Base-by-base conservation (phyloP, 495 filamentous ascomycete species). In the Tuber indicum region DNA sequence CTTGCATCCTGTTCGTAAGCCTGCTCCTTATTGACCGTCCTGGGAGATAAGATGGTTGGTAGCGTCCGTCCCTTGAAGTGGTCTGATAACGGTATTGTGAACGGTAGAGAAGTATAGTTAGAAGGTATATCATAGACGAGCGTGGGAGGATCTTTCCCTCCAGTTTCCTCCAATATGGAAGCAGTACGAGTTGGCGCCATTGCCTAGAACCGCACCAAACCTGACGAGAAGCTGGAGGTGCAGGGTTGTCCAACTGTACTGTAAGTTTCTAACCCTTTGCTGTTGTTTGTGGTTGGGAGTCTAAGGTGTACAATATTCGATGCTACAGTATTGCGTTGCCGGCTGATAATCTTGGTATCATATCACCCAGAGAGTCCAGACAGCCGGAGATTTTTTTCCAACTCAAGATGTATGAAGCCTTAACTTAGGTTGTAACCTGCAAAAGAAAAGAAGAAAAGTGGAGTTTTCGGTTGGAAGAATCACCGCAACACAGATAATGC, bases 1-100 rank as follows among this genome's bases (percentile, higher is more conserved):
- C 71, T 76, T 41, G 77, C 44, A 47, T 74, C 77, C 44, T 42
- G 21, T 23, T 71, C 42, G 39, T 78, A 76, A 32, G 43, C 10
- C 14, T 14, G 70, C 14, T 41, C 70, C 70, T 66, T 66, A 66
- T 66, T 36, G 58, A 36, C 26, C 17, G 58, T 36, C 58, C 58
- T 66, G 6, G 58, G 7, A 36, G 26, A 66, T 66, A 66, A 3
- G 14, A 5, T 26, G 1, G 58, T 36, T 36, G 58, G 26, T 1
- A 66, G 26, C 17, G 14, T 66, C 14, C 17, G 58, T 19, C 26
- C 58, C 58, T 36, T 36, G 58, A 36, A 66, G 58, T 14, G 49
- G n/a, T 66, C 58, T 1, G 14, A 36, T 66, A 17, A 66, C 17
- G 58, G 58, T 26, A 16, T 66, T 66, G 58, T 66, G 58, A 17